phyloP scores from a whole-genome alignment of 2,329 filamentous ascomycete genomes.

The Arthrinium puccinioides region DNA sequence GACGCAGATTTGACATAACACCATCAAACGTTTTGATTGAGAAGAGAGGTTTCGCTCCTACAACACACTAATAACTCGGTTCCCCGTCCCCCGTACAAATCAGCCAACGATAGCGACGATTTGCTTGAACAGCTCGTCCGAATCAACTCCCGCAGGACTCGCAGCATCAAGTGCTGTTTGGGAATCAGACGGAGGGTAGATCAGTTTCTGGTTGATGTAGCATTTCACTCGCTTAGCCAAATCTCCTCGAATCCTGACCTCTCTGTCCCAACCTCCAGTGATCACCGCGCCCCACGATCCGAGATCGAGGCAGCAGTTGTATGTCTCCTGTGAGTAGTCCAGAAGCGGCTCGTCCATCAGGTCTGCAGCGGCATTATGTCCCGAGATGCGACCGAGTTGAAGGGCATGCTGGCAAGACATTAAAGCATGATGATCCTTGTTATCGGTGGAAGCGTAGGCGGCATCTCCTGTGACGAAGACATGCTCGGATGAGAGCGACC shows the following conservation, averaged over 20 bases:
- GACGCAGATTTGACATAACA: no score
- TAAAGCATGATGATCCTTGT: constrained; percentile 18
- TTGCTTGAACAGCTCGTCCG: no score
- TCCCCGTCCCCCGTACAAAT: no score
- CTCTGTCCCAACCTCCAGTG: constrained; percentile 21
- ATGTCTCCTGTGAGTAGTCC: constrained; percentile 22
- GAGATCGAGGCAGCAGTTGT: constrained; percentile 28
- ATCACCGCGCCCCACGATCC: constrained; percentile 23
- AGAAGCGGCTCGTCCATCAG: constrained; percentile 17
- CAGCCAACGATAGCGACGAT: no score
- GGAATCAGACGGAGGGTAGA: constrained; percentile 27
- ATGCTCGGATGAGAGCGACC: constrained; percentile 10
- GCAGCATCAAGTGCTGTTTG: no score
- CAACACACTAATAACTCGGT: no score
- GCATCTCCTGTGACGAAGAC: constrained; percentile 28
- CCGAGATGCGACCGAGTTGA: constrained; percentile 24
- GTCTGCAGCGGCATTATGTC: constrained; percentile 26
- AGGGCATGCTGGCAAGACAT: constrained; percentile 34
- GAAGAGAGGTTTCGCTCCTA: no score
- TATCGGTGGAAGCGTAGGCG: constrained; percentile 17
- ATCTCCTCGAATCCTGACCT: constrained; percentile 18
- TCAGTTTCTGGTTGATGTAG: constrained; percentile 24
- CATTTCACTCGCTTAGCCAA: constrained; percentile 24
- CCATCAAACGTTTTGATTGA: no score
- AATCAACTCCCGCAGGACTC: no score